Conservation (phyloP, 2,329 filamentous ascomycete species). For the Phaeosphaeriaceae sp. region DNA sequence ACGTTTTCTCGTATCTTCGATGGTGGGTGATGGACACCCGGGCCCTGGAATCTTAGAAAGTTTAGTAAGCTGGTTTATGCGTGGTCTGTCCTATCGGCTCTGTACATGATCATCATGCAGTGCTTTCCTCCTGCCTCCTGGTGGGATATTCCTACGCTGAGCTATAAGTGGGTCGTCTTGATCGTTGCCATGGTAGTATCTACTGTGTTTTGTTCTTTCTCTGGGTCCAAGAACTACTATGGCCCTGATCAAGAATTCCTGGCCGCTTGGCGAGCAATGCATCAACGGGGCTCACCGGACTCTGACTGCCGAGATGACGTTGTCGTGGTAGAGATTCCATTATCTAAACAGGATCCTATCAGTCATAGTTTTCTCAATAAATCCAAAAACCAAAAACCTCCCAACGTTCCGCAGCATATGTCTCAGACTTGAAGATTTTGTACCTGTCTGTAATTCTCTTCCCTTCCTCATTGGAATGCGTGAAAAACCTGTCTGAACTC, state of each 20-base stretch:
- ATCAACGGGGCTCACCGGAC: too few species aligned
- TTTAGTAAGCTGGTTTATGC: neutral
- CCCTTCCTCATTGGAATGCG: too few species aligned
- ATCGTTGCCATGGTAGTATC: neutral
- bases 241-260: neutral
- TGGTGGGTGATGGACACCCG: neutral
- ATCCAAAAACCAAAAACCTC: too few species aligned
- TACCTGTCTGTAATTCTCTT: too few species aligned
- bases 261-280: neutral
- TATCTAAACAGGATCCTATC: too few species aligned
- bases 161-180: neutral
- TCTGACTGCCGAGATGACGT: too few species aligned
- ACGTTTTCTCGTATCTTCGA: neutral
- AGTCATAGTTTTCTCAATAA: too few species aligned
- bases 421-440: too few species aligned
- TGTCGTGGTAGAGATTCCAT: too few species aligned
- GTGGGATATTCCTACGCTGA: neutral
- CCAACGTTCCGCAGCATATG: too few species aligned
- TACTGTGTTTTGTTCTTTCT: neutral
- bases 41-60: neutral
- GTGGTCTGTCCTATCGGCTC: neutral
- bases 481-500: too few species aligned
- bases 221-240: neutral
- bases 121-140: neutral
- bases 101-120: neutral